phyloP scores from a whole-genome alignment of 2,329 filamentous ascomycete genomes.

The Aspergillus flavus region DNA sequence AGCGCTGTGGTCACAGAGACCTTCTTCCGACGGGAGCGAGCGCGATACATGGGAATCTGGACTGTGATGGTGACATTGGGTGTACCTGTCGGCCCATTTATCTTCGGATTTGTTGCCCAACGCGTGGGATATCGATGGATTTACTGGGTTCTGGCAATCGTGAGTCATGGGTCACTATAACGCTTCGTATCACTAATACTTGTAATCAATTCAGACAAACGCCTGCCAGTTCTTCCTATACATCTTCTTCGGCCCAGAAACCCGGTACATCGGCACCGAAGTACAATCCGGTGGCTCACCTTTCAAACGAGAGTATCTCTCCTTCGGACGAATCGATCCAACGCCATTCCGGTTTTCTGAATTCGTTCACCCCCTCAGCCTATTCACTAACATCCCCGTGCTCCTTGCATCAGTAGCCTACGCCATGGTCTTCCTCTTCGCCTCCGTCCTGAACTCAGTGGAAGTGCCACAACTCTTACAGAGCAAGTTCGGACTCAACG shows the following conservation, averaged over 20 bases:
- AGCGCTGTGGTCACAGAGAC: slow-evolving; percentile 58
- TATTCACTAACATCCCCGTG: slow-evolving; percentile 52
- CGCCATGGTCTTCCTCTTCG: slow-evolving; percentile 60
- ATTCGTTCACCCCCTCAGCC: slow-evolving; percentile 55
- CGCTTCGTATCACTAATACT: slow-evolving; percentile 14
- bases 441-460: slow-evolving; percentile 56
- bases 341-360: slow-evolving; percentile 51
- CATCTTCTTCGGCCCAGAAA: slow-evolving; percentile 57
- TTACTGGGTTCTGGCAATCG: slow-evolving; percentile 59
- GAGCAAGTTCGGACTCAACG: slow-evolving; percentile 58
- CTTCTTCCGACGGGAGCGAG: slow-evolving; percentile 57
- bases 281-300: background rate
- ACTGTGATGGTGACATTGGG: slow-evolving; percentile 54
- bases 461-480: slow-evolving; percentile 63
- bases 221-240: slow-evolving; percentile 58
- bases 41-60: slow-evolving; percentile 58
- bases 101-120: slow-evolving; percentile 47
- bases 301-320: slow-evolving; percentile 48
- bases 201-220: slow-evolving; percentile 47
- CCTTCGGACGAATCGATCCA: slow-evolving; percentile 54
- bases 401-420: slow-evolving; percentile 57
- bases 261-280: slow-evolving; percentile 48
- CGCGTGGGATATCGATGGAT: slow-evolving; percentile 60
- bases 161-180: slow-evolving; percentile 27
- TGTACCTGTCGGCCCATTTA: slow-evolving; percentile 40